These are phyloP conservation scores for Venturia carpophila DNA, from an alignment of 2,329 filamentous ascomycete species.

Conservation along the genomic window DNA sequence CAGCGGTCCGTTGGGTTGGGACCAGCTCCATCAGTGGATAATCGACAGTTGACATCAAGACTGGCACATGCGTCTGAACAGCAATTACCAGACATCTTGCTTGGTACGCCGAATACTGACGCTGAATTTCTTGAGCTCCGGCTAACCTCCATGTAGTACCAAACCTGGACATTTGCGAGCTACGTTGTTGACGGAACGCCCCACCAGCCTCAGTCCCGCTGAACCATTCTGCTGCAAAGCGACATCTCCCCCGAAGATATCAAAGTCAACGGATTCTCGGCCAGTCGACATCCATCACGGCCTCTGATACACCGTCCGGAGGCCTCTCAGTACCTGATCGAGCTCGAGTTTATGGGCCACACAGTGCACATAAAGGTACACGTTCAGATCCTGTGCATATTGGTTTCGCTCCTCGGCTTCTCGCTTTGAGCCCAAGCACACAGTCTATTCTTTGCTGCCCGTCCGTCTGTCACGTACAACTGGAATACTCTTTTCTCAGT, in stretches of 20 bases:
- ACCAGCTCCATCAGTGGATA: background rate
- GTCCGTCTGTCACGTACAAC: background rate
- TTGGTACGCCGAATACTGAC: background rate
- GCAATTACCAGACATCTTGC: background rate
- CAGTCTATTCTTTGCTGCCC: background rate
- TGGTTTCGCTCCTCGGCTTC: background rate
- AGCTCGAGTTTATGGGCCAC: too few relatives aligned
- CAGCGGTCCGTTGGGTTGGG: background rate
- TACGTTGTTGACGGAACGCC: background rate
- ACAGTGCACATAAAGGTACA: too few relatives aligned
- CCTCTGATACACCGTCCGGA: background rate
- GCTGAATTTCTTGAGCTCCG: background rate
- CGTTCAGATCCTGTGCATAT: too few relatives aligned
- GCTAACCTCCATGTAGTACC: slow-evolving; percentile 4
- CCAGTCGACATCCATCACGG: background rate
- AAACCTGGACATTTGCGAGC: background rate
- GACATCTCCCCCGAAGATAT: background rate
- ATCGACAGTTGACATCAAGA: background rate
- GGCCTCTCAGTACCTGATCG: background rate
- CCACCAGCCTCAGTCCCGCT: background rate
- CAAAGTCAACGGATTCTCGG: too few relatives aligned
- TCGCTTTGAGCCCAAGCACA: background rate
- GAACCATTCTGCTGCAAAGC: background rate
- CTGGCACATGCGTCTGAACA: background rate
- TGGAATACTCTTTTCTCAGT: background rate